Conservation (phyloP, 495 filamentous ascomycete genomes). For the Aspergillus steynii region DNA sequence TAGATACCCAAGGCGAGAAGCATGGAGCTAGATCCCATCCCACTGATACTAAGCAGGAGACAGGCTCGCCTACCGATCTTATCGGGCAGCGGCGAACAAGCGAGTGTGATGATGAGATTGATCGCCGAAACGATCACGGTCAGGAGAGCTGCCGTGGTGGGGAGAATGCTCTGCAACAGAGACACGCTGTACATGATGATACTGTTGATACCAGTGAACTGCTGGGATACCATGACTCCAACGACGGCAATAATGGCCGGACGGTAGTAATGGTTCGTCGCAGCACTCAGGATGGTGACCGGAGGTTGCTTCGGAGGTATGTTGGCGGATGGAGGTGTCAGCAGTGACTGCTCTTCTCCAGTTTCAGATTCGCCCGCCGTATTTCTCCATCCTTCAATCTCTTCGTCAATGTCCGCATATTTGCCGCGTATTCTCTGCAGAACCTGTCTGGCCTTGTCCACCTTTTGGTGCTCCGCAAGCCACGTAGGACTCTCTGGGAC, state of each 20-base stretch:
- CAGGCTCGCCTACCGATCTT: constrained; percentile 82
- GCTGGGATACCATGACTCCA: constrained; percentile 89
- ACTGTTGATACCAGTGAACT: constrained; percentile 91
- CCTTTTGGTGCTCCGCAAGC: constrained; percentile 69
- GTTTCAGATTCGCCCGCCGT: constrained; percentile 37
- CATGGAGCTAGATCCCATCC: constrained; percentile 76
- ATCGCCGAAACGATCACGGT: constrained; percentile 83
- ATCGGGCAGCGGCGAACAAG: constrained; percentile 81
- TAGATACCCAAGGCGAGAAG: constrained; percentile 76
- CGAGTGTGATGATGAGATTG: constrained; percentile 80
- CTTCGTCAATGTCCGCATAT: constrained; percentile 68
- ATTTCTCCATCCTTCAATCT: constrained; percentile 64
- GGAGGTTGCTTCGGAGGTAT: constrained; percentile 33
- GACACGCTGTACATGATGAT: constrained; percentile 98
- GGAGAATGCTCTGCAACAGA: constrained; percentile 73
- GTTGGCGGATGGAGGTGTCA: constrained; percentile 38
- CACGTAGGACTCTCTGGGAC: constrained; percentile 86
- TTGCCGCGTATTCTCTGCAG: constrained; percentile 75
- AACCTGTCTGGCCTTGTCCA: constrained; percentile 58
- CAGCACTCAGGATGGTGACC: constrained; percentile 67
- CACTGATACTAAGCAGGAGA: constrained; percentile 74
- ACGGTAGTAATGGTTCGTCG: constrained; percentile 64
- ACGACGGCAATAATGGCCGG: constrained; percentile 82
- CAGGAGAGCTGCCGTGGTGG: constrained; percentile 72
- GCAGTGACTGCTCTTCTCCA: constrained; percentile 48